These are phyloP conservation scores for Saxophila tyrrhenica DNA, from an alignment of 495 filamentous ascomycete species.

Conservation along the genomic window DNA sequence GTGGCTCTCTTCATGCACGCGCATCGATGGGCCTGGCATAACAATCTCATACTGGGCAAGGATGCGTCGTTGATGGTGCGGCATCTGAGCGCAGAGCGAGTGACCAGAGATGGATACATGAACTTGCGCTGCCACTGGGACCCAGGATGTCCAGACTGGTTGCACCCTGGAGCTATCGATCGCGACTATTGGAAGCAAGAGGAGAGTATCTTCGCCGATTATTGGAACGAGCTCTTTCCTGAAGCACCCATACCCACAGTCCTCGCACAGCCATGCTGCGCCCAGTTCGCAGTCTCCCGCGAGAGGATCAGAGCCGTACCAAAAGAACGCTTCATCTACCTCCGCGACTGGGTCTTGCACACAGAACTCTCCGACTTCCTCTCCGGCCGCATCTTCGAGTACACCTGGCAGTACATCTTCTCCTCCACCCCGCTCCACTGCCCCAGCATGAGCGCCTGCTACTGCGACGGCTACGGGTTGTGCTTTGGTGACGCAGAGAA, in stretches of 20 bases:
- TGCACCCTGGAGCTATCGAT: constrained; percentile 44
- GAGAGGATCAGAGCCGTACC: constrained; percentile 42
- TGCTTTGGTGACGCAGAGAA: constrained; percentile 56
- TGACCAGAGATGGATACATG: constrained; percentile 38
- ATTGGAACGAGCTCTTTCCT: constrained; percentile 35
- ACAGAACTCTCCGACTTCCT: constrained; percentile 54
- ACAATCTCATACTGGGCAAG: constrained; percentile 37
- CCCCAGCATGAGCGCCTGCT: constrained; percentile 55
- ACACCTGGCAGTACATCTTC: constrained; percentile 66
- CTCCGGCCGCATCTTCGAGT: constrained; percentile 63
- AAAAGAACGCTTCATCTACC: constrained; percentile 46
- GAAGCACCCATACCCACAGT: constrained; percentile 42
- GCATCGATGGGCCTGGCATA: constrained; percentile 57
- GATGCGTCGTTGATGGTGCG: constrained; percentile 34
- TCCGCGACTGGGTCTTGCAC: constrained; percentile 57
- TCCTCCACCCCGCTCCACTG: constrained; percentile 44
- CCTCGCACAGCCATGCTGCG: constrained; percentile 45
- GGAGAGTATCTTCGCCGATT: constrained; percentile 39
- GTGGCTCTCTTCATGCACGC: constrained; percentile 60
- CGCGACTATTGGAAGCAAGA: constrained; percentile 44
- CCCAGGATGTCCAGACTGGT: constrained; percentile 42
- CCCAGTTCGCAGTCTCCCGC: constrained; percentile 47
- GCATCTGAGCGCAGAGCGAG: constrained; percentile 33
- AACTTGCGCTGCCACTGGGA: constrained; percentile 43
- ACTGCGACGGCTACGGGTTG: constrained; percentile 67